Evolutionary conservation across 2,329 filamentous ascomycete genomes (phyloP).

Genomic region (Penicillium polonicum): DNA sequence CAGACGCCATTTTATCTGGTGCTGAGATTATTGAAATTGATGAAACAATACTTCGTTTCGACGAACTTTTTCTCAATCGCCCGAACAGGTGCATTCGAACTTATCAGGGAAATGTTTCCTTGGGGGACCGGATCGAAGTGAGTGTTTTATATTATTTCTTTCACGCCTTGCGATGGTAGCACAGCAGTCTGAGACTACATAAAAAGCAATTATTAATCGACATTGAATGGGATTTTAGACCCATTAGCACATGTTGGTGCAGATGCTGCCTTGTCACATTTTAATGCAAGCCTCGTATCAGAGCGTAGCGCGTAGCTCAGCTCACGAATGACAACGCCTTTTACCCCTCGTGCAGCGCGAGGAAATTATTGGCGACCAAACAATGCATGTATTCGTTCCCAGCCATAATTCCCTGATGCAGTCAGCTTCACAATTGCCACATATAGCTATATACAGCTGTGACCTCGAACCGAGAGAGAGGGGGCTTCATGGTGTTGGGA

Average conservation of each 20-base stretch:
- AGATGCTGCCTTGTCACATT: neutral
- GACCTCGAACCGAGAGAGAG: neutral
- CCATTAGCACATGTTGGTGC: neutral
- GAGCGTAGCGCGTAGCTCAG: neutral
- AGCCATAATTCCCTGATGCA: neutral
- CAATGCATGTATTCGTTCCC: neutral
- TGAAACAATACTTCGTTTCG: conserved; percentile 1
- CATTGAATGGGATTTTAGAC: neutral
- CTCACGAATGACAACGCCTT: neutral
- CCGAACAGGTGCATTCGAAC: conserved; percentile 7
- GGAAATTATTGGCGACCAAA: conserved; percentile 1
- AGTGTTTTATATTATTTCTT: neutral
- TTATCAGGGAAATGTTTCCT: neutral
- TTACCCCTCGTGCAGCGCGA: neutral
- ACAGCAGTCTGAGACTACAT: neutral
- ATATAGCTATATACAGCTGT: neutral
- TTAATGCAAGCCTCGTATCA: neutral
- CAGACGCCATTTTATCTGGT: neutral
- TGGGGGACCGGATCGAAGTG: neutral
- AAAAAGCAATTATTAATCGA: neutral
- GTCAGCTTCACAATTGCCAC: neutral
- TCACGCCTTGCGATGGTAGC: neutral
- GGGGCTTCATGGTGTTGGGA: neutral
- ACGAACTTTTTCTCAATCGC: neutral
- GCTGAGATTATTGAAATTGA: neutral